Evolutionary conservation across 352 stramenopile genomes (phyloP), one percentile per base, ranked within the genome.

Genomic region (Phytophthora nicotianae): DNA sequence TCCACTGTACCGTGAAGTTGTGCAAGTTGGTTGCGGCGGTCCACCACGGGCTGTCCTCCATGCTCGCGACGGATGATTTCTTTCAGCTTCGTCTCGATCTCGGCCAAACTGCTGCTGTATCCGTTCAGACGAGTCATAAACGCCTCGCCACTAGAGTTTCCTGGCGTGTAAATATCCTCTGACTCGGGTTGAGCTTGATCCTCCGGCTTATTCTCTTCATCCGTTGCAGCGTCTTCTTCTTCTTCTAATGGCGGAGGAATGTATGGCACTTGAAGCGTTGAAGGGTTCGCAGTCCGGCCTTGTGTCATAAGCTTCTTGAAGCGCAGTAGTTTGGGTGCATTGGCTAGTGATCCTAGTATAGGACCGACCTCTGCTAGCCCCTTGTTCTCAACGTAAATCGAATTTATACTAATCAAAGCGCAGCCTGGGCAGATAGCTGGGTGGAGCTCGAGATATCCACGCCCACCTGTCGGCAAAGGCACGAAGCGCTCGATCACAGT

Each of bases 241-340:
- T 82, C 74, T 61, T 80, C 65, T 21, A 89, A 72, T 16, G 72
- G 70, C 11, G 86, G 81, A 17, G 86, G 83, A 1, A 87, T 57
- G 47, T 95, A 95, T 27, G 83, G 80, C 51, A 90, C 71, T 54
- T 77, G 58, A n/a, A 90, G 58, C 16, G 81, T 88, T 20, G 83
- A 81, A 11, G 86, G 86, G 43, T 87, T 91, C n/a, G 83, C 86
- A 1, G 79, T 86, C 11, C 81, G 79, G 10, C 83, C 85, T 40
- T 76, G 71, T 26, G 80, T 86, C 72, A 92, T 93, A 11, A 93
- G 81, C 50, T 93, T 93, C 62, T 92, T 95, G 62, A 95, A 95
- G n/a, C 80, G 79, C 50, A 95, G 59, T 17, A 92, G 65, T 37
- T 93, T 91, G 16, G 75, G 72, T 27, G 72, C 67, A 9, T 75